A percentile compares a stretch with the other conserved stretches of the same genome.
phyloP scores from a whole-genome alignment of 371 early-diverging fungal species.

The Mucor indicus region DNA sequence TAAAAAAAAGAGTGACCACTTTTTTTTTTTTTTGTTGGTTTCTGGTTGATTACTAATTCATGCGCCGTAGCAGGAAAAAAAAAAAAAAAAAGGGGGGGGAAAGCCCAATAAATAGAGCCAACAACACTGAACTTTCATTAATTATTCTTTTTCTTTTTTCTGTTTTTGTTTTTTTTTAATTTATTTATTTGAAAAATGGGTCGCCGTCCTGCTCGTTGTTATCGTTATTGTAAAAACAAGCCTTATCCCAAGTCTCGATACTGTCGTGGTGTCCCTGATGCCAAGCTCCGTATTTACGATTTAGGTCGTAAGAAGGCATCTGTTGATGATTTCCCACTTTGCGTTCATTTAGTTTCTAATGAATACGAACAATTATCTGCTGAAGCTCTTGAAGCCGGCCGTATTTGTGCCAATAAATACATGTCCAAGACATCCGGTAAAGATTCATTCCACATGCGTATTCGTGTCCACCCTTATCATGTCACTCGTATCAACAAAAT shows the following conservation, averaged over 20 bases:
- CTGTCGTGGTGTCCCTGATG: constrained; percentile 99
- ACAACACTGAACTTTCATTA: too few relatives aligned
- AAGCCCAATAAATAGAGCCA: too few relatives aligned
- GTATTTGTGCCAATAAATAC: constrained; percentile 99
- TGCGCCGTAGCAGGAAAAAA: too few relatives aligned
- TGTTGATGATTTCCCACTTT: constrained; percentile 97
- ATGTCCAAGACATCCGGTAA: constrained; percentile 98
- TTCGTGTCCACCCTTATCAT: constrained; percentile 99
- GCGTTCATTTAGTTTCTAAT: constrained; percentile 97
- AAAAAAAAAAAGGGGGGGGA: too few relatives aligned
- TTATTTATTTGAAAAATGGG: constrained; percentile 83
- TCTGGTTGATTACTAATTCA: too few relatives aligned
- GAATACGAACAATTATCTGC: constrained; percentile 99
- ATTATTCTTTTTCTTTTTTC: too few relatives aligned
- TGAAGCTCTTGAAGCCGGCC: constrained; percentile 99
- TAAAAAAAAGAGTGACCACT: too few relatives aligned
- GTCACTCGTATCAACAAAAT: constrained; percentile 99
- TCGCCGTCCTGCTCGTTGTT: constrained; percentile 99
- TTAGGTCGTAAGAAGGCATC: constrained; percentile 99
- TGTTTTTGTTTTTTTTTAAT: not conserved
- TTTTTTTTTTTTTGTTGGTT: too few relatives aligned
- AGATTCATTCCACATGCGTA: constrained; percentile 99
- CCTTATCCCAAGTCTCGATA: constrained; percentile 99
- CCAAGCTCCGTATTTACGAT: constrained; percentile 99
- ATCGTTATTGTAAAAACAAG: constrained; percentile 99